Evolutionary conservation across 306 rosid genomes (phyloP), one percentile per base, ranked within the genome.

Genomic region (Argentina anserina): DNA sequence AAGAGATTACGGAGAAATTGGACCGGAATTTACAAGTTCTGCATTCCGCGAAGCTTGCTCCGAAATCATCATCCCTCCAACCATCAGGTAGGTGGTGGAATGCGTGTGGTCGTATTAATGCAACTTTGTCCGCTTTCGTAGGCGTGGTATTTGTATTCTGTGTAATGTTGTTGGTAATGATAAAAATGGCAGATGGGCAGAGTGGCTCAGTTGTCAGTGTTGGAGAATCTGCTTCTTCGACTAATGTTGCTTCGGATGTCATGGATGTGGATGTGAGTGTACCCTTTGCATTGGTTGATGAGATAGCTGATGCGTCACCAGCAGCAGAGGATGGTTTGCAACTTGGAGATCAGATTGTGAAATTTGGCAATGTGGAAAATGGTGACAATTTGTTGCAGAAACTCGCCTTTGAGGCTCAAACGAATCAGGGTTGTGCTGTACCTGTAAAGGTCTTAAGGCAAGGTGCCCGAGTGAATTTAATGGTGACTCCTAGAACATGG

Each of bases 321-420:
- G 95, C 97, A 28, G 96, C 87, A 21, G 97, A 86, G 81, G 97
- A 86, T 84, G 97, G 96, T 60, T 84, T 94, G 67, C 96, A 89
- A 70, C 88, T 94, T 70, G 97, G 96, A 56, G 97, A 94, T 78
- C 99, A 88, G 85, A 90, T 94, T 80, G 69, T 89, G 83, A 91
- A 88, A 79, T 87, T 88, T 76, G 97, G 96, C 65, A 74, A 42
- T 73, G 99, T 94, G 23, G 96, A 94, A 72, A 97, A 84, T 40
- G 92, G 96, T 59, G 95, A 88, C 50, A 79, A 85, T 81, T 80
- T 94, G 89, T 73, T 77, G 74, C 91, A 79, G 52, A 88, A 85
- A 76, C 89, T 94, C 55, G 86, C 91, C 71, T 84, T 90, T 20
- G 99, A 91, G 86, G 76, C 87, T 45, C 96, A 86, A 85, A 81